Base-by-base conservation (phyloP, 305 asterid genomes). In the Stenogyne calaminthoides region DNA sequence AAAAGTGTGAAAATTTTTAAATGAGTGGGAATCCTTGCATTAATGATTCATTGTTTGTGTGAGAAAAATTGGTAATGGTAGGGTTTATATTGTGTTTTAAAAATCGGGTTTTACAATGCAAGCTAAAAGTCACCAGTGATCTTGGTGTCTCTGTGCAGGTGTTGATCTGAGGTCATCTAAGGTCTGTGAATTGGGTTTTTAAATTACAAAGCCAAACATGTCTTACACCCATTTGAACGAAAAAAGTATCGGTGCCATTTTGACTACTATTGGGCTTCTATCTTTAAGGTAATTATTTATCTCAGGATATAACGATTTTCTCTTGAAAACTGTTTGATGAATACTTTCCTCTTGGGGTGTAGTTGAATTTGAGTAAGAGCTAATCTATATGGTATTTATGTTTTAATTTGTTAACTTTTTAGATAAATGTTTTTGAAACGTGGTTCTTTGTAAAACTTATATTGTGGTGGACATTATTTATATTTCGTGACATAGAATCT, bases 241-340 rank as follows among this genome's bases (percentile, higher is more conserved):
- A 90, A 84, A 81, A 94, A 84, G 67, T 90, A 86, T 56, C 89
- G 99, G 65, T 91, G 99, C 76, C 97, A 74, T 77, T 87, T 83
- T 78, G 99, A 94, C 86, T 94, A 94, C 84, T 94, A 94, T 54
- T 94, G 98, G 99, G 97, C 98, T 64, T 90, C 99, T 76, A 88
- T 94, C 32, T 89, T 94, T 79, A 78, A 94, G 99, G 99, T 94
- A 79, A 79, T 71, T 63, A 29, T 72, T 64, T 76, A 20, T 79
- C 52, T 72, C 63, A 55, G 52, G 68, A 40, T 71, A 44, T 47
- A 37, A 62, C 25, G 18, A 4, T 27, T 64, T 8, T 70, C 7
- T 55, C 60, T 40, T 37, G 58, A 7, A 36, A n/a, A 20, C 32
- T 61, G 56, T 57, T 32, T 60, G 63, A 42, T 75, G 46, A 27